Conservation (phyloP, 2,329 filamentous ascomycete genomes). For the Fusarium hainanense region DNA sequence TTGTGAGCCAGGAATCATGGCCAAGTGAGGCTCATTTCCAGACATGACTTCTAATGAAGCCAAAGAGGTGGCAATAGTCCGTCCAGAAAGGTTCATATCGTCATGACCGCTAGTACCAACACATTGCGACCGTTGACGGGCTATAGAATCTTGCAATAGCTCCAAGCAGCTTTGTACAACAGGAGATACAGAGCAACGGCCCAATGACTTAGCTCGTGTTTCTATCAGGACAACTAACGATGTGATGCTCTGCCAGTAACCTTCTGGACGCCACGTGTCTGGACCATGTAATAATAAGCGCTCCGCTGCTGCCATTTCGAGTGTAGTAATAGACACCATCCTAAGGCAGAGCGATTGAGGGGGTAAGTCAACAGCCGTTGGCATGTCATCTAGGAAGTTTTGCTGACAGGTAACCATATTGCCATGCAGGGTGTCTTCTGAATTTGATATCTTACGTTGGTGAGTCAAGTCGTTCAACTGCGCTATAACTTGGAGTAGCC, state of each 20-base stretch:
- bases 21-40: fast-evolving
- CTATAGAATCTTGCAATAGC: neutral
- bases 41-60: neutral
- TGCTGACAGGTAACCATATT: neutral
- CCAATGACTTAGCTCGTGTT: neutral
- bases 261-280: neutral
- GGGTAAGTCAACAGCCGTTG: neutral
- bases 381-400: neutral
- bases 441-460: fast-evolving
- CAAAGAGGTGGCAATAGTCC: neutral
- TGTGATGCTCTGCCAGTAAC: neutral
- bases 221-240: neutral
- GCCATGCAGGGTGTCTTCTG: neutral
- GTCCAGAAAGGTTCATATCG: fast-evolving
- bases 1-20: too few species aligned
- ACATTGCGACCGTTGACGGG: neutral
- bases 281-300: neutral
- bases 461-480: neutral
- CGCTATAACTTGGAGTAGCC: neutral
- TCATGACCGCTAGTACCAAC: fast-evolving
- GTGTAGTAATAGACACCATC: neutral
- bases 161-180: neutral
- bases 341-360: conserved; percentile 2
- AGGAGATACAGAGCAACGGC: neutral
- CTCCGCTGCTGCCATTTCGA: neutral